phyloP scores from a whole-genome alignment of 768 basidiomycete genomes.

The Amyloporia xantha region DNA sequence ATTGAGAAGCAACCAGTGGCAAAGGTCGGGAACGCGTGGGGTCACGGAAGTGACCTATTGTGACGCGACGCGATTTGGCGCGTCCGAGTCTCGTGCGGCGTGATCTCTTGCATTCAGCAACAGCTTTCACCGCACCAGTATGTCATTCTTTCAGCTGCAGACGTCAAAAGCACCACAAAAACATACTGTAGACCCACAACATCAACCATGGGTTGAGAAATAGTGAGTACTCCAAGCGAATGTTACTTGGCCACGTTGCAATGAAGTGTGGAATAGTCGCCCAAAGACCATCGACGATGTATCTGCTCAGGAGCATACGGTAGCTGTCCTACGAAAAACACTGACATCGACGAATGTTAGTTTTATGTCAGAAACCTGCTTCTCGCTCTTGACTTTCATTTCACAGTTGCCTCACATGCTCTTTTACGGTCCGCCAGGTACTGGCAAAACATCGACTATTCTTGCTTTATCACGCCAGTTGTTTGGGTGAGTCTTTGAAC shows the following conservation, averaged over 20 bases:
- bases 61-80: slow-evolving; percentile 31
- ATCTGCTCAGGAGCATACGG: slow-evolving; percentile 94
- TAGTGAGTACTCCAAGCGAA: too few relatives aligned
- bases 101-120: slow-evolving; percentile 7
- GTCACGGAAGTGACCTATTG: slow-evolving; percentile 24
- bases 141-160: slow-evolving; percentile 60
- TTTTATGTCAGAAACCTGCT: not conserved
- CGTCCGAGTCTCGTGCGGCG: slow-evolving; percentile 27
- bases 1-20: slow-evolving; percentile 15
- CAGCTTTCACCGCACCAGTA: too few relatives aligned
- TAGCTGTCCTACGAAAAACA: slow-evolving; percentile 86
- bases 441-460: slow-evolving; percentile 98
- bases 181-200: slow-evolving; percentile 40
- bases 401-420: slow-evolving; percentile 98
- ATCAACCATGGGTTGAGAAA: slow-evolving; percentile 98
- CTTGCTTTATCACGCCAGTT: slow-evolving; percentile 89
- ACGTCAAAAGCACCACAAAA: slow-evolving; percentile 22
- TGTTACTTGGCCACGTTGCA: too few relatives aligned
- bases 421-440: slow-evolving; percentile 98
- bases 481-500: slow-evolving; percentile 62
- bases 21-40: slow-evolving; percentile 21
- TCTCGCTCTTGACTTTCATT: not conserved
- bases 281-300: slow-evolving; percentile 98
- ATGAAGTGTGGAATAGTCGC: slow-evolving; percentile 46
- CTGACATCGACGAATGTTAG: slow-evolving; percentile 85